Evolutionary conservation across 768 basidiomycete species (phyloP), one percentile per base, ranked within the genome.

Genomic region (Porphyrellus cyaneotinctus): DNA sequence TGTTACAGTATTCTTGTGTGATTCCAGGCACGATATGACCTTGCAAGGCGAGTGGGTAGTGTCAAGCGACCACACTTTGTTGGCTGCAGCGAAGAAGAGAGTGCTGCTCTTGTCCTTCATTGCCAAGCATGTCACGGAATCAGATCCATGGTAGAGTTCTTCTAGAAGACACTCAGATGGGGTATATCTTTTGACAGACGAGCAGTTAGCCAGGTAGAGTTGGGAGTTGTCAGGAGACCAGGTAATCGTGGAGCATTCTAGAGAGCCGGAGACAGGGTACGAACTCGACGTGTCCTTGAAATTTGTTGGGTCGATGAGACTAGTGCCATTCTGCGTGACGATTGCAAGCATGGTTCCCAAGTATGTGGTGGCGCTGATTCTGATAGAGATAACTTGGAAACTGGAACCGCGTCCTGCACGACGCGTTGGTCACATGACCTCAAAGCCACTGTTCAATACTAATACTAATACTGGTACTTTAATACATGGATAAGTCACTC

Each of bases 161-260:
- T 73, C 71, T 44, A 84, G 51, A 13, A 71, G 64, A 44, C 75
- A 74, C 15, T 76, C 73, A 1, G 72, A 64, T 15, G 78, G 66
- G 17, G 81, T 78, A 57, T 84, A 87, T 66, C 73, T 73, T 49
- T 78, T 75, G 57, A 89, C 77, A 5, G 62, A 66, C 20, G 74
- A 64, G 37, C 70, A 57, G 11, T 76, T 78, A 2, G 81, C 72
- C 33, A 88, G 62, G 60, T 80, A 86, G 22, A 88, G 74, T 53
- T 65, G 69, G 28, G 72, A 66, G 53, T 79, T 81, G 65, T 87
- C 81, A 3, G 73, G 64, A 17, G 83, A 75, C 87, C 87, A 89
- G 15, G 73, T 64, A 42, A 37, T 63, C 26, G 58, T 30, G 18
- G 55, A 56, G 54, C 67, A 67, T 51, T 56, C 57, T 47, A 67